Conservation (phyloP, 164 flowering plant species). For the Malania oleifera region DNA sequence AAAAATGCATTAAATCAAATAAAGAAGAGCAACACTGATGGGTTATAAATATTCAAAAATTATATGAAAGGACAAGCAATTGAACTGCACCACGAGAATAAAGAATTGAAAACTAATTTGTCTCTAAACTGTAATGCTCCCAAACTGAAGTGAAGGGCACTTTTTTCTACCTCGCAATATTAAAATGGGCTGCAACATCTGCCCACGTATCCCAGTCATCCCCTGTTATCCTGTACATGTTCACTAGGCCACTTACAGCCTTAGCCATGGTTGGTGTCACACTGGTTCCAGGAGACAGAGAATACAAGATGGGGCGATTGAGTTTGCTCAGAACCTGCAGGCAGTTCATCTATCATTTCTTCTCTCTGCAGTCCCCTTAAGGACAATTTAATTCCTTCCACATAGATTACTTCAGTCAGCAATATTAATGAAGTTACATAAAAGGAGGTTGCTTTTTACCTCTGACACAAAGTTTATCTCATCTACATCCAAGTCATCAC, state of each 20-base stretch:
- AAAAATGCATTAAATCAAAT: not conserved
- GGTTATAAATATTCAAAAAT: not conserved
- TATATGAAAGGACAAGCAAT: not conserved
- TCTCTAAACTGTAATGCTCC: not conserved
- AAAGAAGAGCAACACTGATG: not conserved
- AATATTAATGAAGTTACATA: not conserved
- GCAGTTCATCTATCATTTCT: conserved; percentile 5
- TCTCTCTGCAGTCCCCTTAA: not conserved
- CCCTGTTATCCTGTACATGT: conserved; percentile 88
- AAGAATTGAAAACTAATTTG: not conserved
- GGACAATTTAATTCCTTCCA: too few relatives aligned
- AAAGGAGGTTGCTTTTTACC: conserved; percentile 32
- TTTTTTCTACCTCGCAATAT: conserved; percentile 57
- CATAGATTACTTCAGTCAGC: not conserved
- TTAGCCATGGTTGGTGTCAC: conserved; percentile 79
- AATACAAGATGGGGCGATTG: conserved; percentile 63
- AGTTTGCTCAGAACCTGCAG: conserved; percentile 59
- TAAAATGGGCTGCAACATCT: conserved; percentile 72
- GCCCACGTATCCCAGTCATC: conserved; percentile 95
- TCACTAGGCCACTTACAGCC: conserved; percentile 48
- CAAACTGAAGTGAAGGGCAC: not conserved
- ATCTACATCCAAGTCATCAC: conserved; percentile 64
- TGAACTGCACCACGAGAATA: not conserved
- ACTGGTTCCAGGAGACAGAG: conserved; percentile 86
- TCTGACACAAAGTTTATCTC: conserved; percentile 74